phyloP scores from a whole-genome alignment of 2,329 filamentous ascomycete species.

The Claviceps sp. region DNA sequence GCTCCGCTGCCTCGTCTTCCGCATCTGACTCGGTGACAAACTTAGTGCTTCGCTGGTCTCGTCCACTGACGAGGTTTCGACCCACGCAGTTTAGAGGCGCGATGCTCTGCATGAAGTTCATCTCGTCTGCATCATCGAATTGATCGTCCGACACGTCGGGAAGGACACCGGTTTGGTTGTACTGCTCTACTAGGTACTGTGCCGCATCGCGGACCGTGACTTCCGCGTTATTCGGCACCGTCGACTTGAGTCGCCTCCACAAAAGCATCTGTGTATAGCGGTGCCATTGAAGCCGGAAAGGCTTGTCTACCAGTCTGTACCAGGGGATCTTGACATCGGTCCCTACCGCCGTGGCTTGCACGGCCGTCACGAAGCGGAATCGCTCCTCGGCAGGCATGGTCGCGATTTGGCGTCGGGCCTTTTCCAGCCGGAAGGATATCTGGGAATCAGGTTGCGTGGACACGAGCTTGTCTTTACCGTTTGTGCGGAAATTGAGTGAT shows the following conservation, averaged over 20 bases:
- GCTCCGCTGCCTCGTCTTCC: conserved; percentile 9
- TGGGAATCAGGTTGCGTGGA: conserved; percentile 19
- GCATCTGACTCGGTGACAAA: conserved; percentile 18
- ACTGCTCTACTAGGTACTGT: conserved; percentile 20
- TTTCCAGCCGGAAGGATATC: conserved; percentile 29
- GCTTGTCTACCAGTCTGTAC: conserved; percentile 28
- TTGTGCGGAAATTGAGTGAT: conserved; percentile 22
- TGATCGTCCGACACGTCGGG: conserved; percentile 19
- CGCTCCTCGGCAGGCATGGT: conserved; percentile 32
- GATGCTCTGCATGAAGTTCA: conserved; percentile 15
- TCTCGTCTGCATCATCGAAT: conserved; percentile 21
- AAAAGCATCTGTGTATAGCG: conserved; percentile 23
- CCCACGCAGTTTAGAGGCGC: not conserved
- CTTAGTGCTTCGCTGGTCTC: conserved; percentile 13
- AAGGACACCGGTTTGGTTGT: conserved; percentile 19
- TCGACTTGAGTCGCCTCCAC: conserved; percentile 25
- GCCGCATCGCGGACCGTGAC: conserved; percentile 22
- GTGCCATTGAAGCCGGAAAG: conserved; percentile 26
- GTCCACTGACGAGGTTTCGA: not conserved
- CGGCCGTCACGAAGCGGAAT: conserved; percentile 27
- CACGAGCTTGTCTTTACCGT: conserved; percentile 19
- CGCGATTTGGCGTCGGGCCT: conserved; percentile 27
- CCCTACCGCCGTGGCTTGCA: conserved; percentile 26
- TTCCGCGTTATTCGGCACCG: conserved; percentile 17
- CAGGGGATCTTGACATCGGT: conserved; percentile 37